Percentiles rank a stretch among this genome's conserved stretches.
phyloP scores from a whole-genome alignment of 2,329 filamentous ascomycete genomes.

The Colletotrichum karsti region DNA sequence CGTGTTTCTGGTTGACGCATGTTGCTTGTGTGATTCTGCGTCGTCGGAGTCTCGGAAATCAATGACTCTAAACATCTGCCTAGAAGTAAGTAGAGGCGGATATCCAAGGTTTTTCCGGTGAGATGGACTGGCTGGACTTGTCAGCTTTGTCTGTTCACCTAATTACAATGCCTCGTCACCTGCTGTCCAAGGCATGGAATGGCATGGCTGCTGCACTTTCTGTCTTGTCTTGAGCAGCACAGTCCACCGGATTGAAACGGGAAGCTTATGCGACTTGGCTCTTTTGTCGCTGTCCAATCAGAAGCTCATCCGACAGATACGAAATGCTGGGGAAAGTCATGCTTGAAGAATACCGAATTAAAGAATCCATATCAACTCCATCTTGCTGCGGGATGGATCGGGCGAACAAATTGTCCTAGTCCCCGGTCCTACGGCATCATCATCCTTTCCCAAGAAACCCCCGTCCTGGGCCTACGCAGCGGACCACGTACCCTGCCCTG shows the following conservation, averaged over 20 bases:
- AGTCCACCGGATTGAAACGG: conserved; percentile 24
- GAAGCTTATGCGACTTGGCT: conserved; percentile 13
- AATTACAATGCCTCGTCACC: background rate
- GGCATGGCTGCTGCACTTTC: background rate
- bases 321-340: background rate
- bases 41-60: no score
- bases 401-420: conserved; percentile 17
- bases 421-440: background rate
- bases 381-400: no score
- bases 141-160: background rate
- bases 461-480: background rate
- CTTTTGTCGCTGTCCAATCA: background rate
- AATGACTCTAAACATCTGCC: no score
- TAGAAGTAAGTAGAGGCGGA: background rate
- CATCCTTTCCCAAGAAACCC: background rate
- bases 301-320: background rate
- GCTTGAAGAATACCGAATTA: no score
- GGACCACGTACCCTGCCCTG: no score
- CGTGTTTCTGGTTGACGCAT: background rate
- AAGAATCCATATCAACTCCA: no score
- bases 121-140: background rate
- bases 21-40: no score
- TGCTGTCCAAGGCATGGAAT: background rate
- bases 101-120: background rate
- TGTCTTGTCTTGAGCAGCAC: background rate